Percentiles rank a stretch among this genome's conserved stretches.
These are phyloP conservation scores for Myxozyma neglecta DNA, from an alignment of 805 yeast genomes.

Conservation along the genomic window DNA sequence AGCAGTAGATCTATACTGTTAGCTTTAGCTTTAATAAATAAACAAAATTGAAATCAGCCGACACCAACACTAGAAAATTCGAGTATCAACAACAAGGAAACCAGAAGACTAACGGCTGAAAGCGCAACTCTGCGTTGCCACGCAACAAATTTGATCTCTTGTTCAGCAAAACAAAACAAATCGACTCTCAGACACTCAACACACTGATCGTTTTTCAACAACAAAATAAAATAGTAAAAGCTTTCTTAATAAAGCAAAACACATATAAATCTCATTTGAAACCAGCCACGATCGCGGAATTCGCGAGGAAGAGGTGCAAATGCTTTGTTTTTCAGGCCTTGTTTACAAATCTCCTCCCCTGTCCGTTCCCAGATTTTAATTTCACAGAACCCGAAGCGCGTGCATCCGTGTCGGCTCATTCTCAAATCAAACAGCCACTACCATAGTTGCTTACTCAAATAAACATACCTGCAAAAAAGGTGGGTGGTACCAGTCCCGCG, in stretches of 20 bases:
- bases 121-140: neutral
- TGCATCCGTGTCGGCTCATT: too few relatives aligned
- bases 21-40: too few relatives aligned
- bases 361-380: neutral
- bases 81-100: neutral
- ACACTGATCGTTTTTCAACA: neutral
- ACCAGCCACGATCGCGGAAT: too few relatives aligned
- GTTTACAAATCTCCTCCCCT: conserved; percentile 4
- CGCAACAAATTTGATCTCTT: neutral
- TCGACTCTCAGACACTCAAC: neutral
- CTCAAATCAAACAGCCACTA: too few relatives aligned
- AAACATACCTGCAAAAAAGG: too few relatives aligned
- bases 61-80: neutral
- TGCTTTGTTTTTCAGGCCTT: neutral
- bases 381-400: too few relatives aligned
- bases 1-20: too few relatives aligned
- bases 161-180: neutral
- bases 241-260: neutral
- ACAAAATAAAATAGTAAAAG: neutral
- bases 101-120: too few relatives aligned
- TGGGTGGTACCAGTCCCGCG: too few relatives aligned
- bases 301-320: neutral
- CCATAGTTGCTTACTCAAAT: too few relatives aligned
- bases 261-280: too few relatives aligned
- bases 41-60: too few relatives aligned